Evolutionary conservation across 495 filamentous ascomycete genomes (phyloP), one percentile per base, ranked within the genome.

Genomic region (Hypoxylon lienhwacheense): DNA sequence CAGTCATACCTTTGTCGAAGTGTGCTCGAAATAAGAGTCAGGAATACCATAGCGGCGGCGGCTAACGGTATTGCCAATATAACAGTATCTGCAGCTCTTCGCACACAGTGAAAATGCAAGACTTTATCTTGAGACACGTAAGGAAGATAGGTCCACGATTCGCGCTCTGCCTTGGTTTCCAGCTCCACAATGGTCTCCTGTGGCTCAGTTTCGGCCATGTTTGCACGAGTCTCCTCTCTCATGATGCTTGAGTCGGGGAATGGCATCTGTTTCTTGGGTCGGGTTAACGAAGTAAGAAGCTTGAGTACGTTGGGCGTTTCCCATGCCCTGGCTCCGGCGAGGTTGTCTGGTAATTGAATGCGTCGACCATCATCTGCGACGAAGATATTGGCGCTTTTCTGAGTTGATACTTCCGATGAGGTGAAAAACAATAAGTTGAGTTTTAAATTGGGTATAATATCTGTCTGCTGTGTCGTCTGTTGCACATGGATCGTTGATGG

Each of bases 1-100:
- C 32, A 42, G 24, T 1, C 47, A 28, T 61, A 61, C 58, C 26
- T 41, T 5, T 44, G 24, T 53, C 56, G 66, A n/a, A 71, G 26
- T 5, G 61, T 55, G 33, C 58, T 67, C 54, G 64, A 69, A 11
- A 66, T 47, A 4, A 60, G 16, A 5, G 74, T 44, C 8, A 76
- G 63, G 3, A 65, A 63, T 15, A 64, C 17, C 19, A 76, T 31
- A 25, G 74, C 70, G 4, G 54, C 43, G 2, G 67, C 50, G 6
- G 65, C 68, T 19, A 75, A 15, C 4, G 53, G 53, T 14, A 59
- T 60, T 2, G 70, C 68, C 16, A 76, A 44, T 49, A 76, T 55
- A 39, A 74, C 72, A 29, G 71, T 72, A 28, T 70, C 65, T 33
- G 58, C 53, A 15, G 52, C 42, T 14, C 76, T 63, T n/a, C 65